Evolutionary conservation across 2,329 filamentous ascomycete species (phyloP).

Genomic region (Penicillium rolfsii): DNA sequence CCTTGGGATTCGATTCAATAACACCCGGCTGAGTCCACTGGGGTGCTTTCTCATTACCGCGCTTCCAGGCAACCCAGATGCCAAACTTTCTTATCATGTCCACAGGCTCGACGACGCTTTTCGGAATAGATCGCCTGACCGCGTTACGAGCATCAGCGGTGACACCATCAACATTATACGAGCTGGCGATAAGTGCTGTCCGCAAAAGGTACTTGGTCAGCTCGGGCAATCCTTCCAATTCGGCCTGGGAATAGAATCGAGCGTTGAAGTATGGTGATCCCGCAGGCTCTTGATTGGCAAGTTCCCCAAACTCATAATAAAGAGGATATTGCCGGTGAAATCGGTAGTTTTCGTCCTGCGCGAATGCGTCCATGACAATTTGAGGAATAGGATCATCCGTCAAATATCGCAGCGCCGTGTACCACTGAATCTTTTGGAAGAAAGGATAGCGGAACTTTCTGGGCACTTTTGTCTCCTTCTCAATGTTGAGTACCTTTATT

Average conservation of each 20-base stretch:
- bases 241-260: conserved; percentile 65
- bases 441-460: conserved; percentile 68
- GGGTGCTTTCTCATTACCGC: conserved; percentile 64
- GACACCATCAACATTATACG: conserved; percentile 62
- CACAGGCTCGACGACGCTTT: conserved; percentile 64
- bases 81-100: conserved; percentile 63
- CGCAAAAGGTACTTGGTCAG: conserved; percentile 64
- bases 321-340: conserved; percentile 60
- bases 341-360: conserved; percentile 55
- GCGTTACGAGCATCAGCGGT: conserved; percentile 62
- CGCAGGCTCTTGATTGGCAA: conserved; percentile 54
- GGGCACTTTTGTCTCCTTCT: conserved; percentile 68
- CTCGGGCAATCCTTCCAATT: conserved; percentile 63
- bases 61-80: conserved; percentile 69
- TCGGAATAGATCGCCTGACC: conserved; percentile 65
- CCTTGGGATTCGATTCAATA: conserved; percentile 53
- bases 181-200: conserved; percentile 64
- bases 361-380: conserved; percentile 58
- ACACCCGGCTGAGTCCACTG: conserved; percentile 64
- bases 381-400: conserved; percentile 66
- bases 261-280: conserved; percentile 60
- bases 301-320: conserved; percentile 62
- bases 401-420: conserved; percentile 66
- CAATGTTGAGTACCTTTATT: conserved; percentile 66
- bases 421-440: conserved; percentile 73